Percentiles rank a stretch among this genome's conserved stretches.
Evolutionary conservation across 2,329 filamentous ascomycete genomes (phyloP).

Genomic region (Pseudogymnoascus sp.): DNA sequence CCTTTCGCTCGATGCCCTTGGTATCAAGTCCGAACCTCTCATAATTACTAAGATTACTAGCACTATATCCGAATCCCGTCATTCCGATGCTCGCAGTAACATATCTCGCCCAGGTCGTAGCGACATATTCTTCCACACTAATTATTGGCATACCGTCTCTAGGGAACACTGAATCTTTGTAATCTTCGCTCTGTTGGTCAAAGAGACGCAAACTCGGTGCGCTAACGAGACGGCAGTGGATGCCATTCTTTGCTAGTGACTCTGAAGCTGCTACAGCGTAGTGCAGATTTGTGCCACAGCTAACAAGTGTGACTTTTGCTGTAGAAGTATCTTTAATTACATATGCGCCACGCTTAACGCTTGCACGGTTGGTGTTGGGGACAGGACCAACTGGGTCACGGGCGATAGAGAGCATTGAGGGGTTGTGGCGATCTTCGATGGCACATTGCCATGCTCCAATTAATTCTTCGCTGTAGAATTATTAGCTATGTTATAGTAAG

Average conservation of each 20-base stretch:
- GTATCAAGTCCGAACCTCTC: not conserved
- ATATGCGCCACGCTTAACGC: not conserved
- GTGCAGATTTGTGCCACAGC: not conserved
- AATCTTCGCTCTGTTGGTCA: not conserved
- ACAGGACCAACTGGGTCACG: not conserved
- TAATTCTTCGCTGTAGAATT: no score
- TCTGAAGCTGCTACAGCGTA: not conserved
- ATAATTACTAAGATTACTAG: not conserved
- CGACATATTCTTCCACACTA: not conserved
- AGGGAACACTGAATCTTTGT: not conserved
- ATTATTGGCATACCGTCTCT: not conserved
- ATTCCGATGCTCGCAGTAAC: not conserved
- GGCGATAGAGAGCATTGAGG: no score
- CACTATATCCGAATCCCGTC: not conserved
- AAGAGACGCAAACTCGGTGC: not conserved
- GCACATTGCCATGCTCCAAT: no score
- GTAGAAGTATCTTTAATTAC: not conserved
- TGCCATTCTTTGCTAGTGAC: no score
- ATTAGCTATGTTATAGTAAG: no score
- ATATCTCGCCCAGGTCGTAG: not conserved
- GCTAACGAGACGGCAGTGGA: no score
- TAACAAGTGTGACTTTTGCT: not conserved
- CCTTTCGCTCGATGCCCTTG: not conserved
- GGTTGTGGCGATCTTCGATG: no score
- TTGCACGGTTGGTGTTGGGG: not conserved